Conservation (phyloP, 345 rosid genomes). For the Gossypium bickii region DNA sequence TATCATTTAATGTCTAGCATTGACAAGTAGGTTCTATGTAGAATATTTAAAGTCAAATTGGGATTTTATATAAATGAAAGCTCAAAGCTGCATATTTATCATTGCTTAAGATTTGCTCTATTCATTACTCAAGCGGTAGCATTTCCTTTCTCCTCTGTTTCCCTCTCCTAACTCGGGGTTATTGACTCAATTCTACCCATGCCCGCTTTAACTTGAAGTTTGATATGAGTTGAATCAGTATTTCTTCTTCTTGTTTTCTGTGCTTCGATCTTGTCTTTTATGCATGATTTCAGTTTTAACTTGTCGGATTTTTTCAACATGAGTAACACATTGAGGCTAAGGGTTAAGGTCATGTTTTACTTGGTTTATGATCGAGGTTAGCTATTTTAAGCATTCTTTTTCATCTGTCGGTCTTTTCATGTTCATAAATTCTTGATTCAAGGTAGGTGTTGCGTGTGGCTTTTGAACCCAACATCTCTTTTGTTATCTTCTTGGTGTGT, state of each 20-base stretch:
- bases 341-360: slow-evolving; percentile 31
- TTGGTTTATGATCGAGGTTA: slow-evolving; percentile 40
- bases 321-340: slow-evolving; percentile 43
- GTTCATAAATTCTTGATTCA: not conserved
- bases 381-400: not conserved
- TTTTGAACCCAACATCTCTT: slow-evolving; percentile 20
- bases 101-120: not conserved
- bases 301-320: slow-evolving; percentile 6
- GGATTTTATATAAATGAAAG: not conserved
- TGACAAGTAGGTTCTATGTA: not conserved
- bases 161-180: not conserved
- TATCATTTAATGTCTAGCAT: not conserved
- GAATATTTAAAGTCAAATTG: not conserved
- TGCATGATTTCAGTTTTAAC: slow-evolving; percentile 3
- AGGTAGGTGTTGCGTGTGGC: slow-evolving; percentile 14
- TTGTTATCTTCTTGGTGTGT: no score
- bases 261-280: not conserved
- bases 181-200: not conserved
- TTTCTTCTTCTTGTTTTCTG: not conserved
- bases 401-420: not conserved
- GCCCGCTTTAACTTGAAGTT: not conserved
- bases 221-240: not conserved
- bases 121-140: not conserved
- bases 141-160: not conserved
- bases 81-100: not conserved